Percentiles rank a stretch among this genome's conserved stretches.
Conservation (phyloP, 306 rosid genomes). For the Sindora glabra region DNA sequence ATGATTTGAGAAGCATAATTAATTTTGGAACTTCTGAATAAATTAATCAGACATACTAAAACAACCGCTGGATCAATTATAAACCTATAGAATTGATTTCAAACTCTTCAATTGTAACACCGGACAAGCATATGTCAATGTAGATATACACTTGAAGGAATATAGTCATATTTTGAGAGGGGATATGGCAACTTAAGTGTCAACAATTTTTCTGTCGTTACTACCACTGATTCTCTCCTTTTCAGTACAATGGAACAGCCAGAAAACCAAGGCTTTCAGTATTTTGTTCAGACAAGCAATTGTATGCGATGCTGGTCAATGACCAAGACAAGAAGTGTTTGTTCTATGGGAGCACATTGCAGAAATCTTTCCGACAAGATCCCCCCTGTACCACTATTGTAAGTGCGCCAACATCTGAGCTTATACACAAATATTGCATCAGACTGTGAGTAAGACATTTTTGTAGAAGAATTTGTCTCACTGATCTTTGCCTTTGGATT, state of each 20-base stretch:
- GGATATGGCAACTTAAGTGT: no score
- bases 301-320: slow-evolving; percentile 87
- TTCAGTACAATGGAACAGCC: slow-evolving; percentile 70
- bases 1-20: no score
- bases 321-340: slow-evolving; percentile 78
- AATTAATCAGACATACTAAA: no score
- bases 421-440: neutral
- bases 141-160: no score
- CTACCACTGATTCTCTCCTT: neutral
- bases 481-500: neutral
- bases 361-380: slow-evolving; percentile 49
- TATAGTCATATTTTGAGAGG: no score
- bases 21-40: no score
- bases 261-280: slow-evolving; percentile 82
- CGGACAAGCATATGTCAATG: no score
- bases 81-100: no score
- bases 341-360: slow-evolving; percentile 75
- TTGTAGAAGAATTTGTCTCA: neutral
- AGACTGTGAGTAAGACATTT: neutral
- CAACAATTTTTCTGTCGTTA: no score
- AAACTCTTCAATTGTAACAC: no score
- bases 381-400: slow-evolving; percentile 39
- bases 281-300: slow-evolving; percentile 76
- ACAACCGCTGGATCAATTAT: no score
- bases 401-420: slow-evolving; percentile 7